A percentile compares a stretch with the other conserved stretches of the same genome.
Evolutionary conservation across 371 early-diverging fungal genomes (phyloP).

Genomic region (Actinomortierella ambigua): DNA sequence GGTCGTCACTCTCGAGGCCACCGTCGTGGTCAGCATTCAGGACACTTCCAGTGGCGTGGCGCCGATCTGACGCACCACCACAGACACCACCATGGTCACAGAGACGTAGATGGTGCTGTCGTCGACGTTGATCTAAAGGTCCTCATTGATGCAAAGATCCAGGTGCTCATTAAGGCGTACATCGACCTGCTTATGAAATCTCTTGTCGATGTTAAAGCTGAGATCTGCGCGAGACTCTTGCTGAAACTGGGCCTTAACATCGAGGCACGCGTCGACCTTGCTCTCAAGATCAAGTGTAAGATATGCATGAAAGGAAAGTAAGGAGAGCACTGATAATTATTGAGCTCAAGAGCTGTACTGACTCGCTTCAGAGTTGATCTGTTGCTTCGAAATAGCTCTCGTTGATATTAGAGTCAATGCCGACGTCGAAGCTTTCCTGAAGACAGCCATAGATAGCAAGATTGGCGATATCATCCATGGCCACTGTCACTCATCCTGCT

Average conservation of each 20-base stretch:
- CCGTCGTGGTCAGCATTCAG: too few species aligned
- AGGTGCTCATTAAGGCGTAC: constrained; percentile 5
- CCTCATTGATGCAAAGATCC: constrained; percentile 8
- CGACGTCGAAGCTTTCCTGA: constrained; percentile 8
- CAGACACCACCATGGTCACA: too few species aligned
- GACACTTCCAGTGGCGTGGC: too few species aligned
- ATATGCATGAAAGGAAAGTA: too few species aligned
- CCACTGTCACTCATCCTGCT: constrained; percentile 8
- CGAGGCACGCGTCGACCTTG: constrained; percentile 14
- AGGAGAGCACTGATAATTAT: too few species aligned
- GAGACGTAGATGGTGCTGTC: too few species aligned
- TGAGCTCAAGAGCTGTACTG: too few species aligned
- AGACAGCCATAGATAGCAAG: constrained; percentile 6
- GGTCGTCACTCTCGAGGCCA: too few species aligned
- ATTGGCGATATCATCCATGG: constrained; percentile 5
- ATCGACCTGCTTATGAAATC: too few species aligned
- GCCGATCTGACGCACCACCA: too few species aligned
- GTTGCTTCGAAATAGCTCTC: constrained; percentile 9
- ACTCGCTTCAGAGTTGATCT: background rate
- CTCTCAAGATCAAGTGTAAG: too few species aligned
- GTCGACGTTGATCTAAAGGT: background rate
- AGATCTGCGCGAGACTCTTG: constrained; percentile 13
- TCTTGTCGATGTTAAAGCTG: constrained; percentile 6
- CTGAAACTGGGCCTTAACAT: constrained; percentile 16
- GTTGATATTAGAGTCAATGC: constrained; percentile 17